Evolutionary conservation across 106 monocot genomes (phyloP).

Genomic region (Ottelia alismoides): DNA sequence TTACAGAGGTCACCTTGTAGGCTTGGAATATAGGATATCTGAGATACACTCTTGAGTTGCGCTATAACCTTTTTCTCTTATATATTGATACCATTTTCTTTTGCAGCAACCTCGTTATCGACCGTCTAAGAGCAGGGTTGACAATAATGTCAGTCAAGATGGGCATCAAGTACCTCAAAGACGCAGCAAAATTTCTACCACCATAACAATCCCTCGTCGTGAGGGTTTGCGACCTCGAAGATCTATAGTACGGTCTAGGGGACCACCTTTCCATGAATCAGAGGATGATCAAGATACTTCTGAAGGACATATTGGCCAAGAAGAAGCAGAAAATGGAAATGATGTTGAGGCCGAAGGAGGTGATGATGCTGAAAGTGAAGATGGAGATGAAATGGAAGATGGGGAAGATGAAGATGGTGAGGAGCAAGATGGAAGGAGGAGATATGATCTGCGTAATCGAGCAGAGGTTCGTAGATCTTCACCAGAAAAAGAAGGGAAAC

Average conservation of each 20-base stretch:
- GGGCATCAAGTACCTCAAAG: slow-evolving; percentile 26
- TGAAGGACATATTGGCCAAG: slow-evolving; percentile 39
- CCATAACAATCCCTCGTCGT: slow-evolving; percentile 46
- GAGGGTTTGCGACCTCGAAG: slow-evolving; percentile 89
- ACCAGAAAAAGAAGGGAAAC: slow-evolving; percentile 79
- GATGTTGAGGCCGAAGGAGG: slow-evolving; percentile 24
- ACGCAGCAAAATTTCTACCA: slow-evolving; percentile 27
- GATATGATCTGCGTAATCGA: slow-evolving; percentile 89
- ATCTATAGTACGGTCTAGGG: slow-evolving; percentile 24
- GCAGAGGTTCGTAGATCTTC: slow-evolving; percentile 72
- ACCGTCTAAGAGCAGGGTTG: slow-evolving; percentile 53
- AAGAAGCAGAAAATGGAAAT: slow-evolving; percentile 30
- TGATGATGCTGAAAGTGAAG: slow-evolving; percentile 59
- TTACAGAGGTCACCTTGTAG: no score
- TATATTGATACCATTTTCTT: not conserved
- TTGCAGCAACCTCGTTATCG: slow-evolving; percentile 62
- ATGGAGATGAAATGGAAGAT: slow-evolving; percentile 57
- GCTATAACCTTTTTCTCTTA: no score
- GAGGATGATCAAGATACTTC: slow-evolving; percentile 72
- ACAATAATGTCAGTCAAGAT: slow-evolving; percentile 38
- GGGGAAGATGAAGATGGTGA: slow-evolving; percentile 73
- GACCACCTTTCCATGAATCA: slow-evolving; percentile 42
- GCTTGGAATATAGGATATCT: no score
- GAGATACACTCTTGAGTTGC: no score
- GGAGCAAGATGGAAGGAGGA: slow-evolving; percentile 74